Percentiles rank a stretch among this genome's conserved stretches.
Conservation (phyloP, 148 eudicot genomes). For the Amaranthus palmeri region DNA sequence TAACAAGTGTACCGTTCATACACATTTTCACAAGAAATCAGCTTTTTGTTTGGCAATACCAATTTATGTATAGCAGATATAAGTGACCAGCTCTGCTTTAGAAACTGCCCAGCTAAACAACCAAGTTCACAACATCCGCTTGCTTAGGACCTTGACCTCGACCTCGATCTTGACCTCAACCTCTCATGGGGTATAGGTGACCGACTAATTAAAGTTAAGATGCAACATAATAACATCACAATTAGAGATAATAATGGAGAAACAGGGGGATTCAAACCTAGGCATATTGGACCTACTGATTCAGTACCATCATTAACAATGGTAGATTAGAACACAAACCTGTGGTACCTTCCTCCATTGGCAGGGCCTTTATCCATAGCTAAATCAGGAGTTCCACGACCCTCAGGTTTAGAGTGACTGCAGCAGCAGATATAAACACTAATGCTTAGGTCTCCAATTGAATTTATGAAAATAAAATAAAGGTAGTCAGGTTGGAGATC, state of each 20-base stretch:
- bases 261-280: not conserved
- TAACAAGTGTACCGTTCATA: not conserved
- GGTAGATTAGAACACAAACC: slow-evolving; percentile 13
- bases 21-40: slow-evolving; percentile 11
- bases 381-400: slow-evolving; percentile 26
- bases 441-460: not conserved
- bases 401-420: slow-evolving; percentile 19
- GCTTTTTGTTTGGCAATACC: no score
- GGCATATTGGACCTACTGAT: not conserved
- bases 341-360: slow-evolving; percentile 33
- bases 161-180: not conserved
- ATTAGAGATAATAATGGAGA: no score
- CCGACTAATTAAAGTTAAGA: slow-evolving; percentile 26
- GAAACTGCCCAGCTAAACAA: not conserved
- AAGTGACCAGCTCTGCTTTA: slow-evolving; percentile 2
- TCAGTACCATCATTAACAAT: not conserved
- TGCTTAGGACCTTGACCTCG: slow-evolving; percentile 39
- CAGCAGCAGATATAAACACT: not conserved
- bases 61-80: not conserved
- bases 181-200: slow-evolving; percentile 43
- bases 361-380: slow-evolving; percentile 53
- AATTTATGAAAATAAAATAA: not conserved
- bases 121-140: not conserved
- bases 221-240: not conserved
- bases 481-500: not conserved